Evolutionary conservation across 352 stramenopile genomes (phyloP), one percentile per base, ranked within the genome.

Genomic region (Phytophthora melonis): DNA sequence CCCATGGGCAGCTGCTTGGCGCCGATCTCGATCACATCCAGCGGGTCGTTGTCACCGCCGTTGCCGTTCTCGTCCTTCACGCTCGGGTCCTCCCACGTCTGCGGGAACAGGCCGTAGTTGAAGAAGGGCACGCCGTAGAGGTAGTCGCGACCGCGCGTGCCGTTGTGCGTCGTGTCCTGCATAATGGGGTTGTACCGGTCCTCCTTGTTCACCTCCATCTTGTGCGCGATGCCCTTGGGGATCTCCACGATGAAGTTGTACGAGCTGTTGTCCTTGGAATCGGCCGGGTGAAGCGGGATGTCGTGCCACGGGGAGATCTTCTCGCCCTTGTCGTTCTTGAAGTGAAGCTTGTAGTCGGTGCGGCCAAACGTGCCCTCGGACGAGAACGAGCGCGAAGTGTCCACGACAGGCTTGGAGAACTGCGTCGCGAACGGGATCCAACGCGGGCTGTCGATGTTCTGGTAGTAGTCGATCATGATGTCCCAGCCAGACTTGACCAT

Each of bases 181-280:
- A 96, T 98, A 81, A 99, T 99, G 6, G 96, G 94, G 80, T 99
- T 99, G 81, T 95, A 91, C 14, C 74, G 72, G 16, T 93, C 60
- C 27, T 94, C 88, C 69, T 99, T 99, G 81, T 97, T 97, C 34
- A 99, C 94, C 79, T 99, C 98, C 97, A 99, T 99, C 86, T 99
- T 99, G 57, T 98, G 95, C 19, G 96, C 98, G 57, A 97, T 93
- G 66, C 94, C 96, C 82, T 98, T 98, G 6, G 98, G 97, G 63
- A 99, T 99, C 85, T 99, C 98, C n/a, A 98, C 98, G 23, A 99
- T 90, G 57, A 99, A 97, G 83, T 99, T 99, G 81, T 98, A 97
- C 25, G 79, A 82, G 58, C 85, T 57, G 60, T 82, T 68, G 54
- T 92, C 84, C 25, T 84, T 78, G 10, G 69, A 69, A 25, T 66